Evolutionary conservation across 257 asterid genomes (phyloP).

Genomic region (Apocynum venetum): DNA sequence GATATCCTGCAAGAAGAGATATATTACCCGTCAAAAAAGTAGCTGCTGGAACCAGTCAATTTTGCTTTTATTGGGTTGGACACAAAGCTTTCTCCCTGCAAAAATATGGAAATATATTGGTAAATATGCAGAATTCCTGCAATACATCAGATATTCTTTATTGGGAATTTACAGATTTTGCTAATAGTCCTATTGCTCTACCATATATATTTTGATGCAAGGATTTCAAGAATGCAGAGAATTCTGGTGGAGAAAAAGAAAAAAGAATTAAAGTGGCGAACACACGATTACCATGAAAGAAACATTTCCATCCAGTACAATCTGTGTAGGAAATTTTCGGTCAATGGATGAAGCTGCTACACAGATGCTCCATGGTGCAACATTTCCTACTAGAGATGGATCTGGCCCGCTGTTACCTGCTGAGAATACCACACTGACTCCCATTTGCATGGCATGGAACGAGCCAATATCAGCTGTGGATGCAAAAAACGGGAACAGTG

Average conservation of each 20-base stretch:
- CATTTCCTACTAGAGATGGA: constrained; percentile 39
- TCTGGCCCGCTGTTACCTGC: constrained; percentile 60
- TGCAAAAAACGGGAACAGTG: constrained; percentile 25
- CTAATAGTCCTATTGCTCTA: not conserved
- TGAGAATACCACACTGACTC: constrained; percentile 45
- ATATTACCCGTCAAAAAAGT: not conserved
- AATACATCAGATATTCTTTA: not conserved
- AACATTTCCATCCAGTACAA: constrained; percentile 21
- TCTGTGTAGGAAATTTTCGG: constrained; percentile 44
- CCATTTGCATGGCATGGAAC: constrained; percentile 40
- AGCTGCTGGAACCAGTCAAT: not conserved
- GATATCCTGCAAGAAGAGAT: not conserved
- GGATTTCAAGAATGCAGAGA: not conserved
- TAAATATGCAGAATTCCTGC: not conserved
- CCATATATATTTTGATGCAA: not conserved
- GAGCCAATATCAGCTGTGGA: constrained; percentile 26
- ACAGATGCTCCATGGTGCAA: constrained; percentile 52
- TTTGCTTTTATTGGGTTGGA: not conserved
- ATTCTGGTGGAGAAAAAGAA: not conserved
- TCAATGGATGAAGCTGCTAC: constrained; percentile 55
- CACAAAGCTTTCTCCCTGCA: constrained; percentile 1
- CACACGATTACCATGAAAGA: not conserved
- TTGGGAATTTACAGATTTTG: not conserved
- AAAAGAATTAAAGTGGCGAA: not conserved
- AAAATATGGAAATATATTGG: not conserved